Evolutionary conservation across 192 early-diverging fungal genomes (phyloP).

Genomic region (Diversispora eburnea): DNA sequence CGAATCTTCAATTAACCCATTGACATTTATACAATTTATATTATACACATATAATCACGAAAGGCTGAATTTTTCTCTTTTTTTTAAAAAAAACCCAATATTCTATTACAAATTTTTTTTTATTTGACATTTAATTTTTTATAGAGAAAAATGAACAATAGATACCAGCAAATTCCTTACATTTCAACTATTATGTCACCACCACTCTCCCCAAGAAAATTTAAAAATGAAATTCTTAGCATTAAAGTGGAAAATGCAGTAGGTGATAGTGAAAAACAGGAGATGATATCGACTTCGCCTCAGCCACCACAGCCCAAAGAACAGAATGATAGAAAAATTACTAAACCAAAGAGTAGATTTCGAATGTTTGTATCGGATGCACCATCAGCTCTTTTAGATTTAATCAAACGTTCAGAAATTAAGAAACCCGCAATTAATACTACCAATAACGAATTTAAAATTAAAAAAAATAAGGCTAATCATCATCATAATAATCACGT

Average conservation of each 20-base stretch:
- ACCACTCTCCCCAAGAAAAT: neutral
- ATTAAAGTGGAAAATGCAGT: neutral
- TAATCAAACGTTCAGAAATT: constrained; percentile 5
- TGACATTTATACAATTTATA: no score
- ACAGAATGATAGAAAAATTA: neutral
- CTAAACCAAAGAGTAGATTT: constrained; percentile 5
- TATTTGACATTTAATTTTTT: no score
- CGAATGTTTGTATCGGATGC: constrained; percentile 7
- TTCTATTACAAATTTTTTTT: no score
- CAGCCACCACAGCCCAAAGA: neutral
- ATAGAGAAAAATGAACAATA: neutral
- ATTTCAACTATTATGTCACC: neutral
- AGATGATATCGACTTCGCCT: no score
- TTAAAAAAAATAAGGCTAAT: neutral
- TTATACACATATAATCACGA: no score
- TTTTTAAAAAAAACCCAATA: no score
- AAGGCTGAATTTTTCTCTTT: no score
- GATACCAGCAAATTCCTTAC: neutral
- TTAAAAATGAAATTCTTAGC: neutral
- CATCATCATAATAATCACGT: neutral
- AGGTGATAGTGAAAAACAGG: neutral
- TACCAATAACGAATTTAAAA: neutral
- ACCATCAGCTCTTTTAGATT: neutral
- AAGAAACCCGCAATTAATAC: neutral
- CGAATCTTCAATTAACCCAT: no score